These are phyloP conservation scores for Ogataea minuta DNA, from an alignment of 805 yeast genomes.

Conservation along the genomic window DNA sequence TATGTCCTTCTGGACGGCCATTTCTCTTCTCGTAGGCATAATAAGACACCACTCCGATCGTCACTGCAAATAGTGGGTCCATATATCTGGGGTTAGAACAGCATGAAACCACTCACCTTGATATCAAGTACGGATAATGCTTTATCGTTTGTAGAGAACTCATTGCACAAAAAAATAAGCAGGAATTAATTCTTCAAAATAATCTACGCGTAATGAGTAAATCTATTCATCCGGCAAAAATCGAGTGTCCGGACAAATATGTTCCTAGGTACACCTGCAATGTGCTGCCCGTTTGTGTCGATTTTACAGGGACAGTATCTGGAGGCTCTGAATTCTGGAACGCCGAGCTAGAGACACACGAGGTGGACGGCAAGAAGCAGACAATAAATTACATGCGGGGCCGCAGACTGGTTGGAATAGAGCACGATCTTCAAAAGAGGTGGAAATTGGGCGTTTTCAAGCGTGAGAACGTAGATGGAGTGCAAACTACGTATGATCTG, in stretches of 20 bases:
- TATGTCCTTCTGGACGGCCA: constrained; percentile 58
- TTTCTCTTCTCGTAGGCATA: constrained; percentile 60
- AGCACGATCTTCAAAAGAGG: constrained; percentile 6
- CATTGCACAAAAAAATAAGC: constrained; percentile 2
- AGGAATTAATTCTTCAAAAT: not conserved
- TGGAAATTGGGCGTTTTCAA: constrained; percentile 2
- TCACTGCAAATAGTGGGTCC: constrained; percentile 65
- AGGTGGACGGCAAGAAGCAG: constrained; percentile 3
- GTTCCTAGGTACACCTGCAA: constrained; percentile 16
- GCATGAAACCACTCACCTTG: constrained; percentile 9
- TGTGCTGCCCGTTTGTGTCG: constrained; percentile 20
- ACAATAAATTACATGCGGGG: constrained; percentile 22
- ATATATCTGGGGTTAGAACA: constrained; percentile 36
- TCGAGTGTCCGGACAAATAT: not conserved
- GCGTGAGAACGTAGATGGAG: constrained; percentile 9
- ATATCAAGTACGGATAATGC: constrained; percentile 16
- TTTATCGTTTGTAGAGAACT: constrained; percentile 11
- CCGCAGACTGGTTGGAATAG: constrained; percentile 19
- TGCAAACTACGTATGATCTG: constrained; percentile 4
- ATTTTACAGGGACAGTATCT: constrained; percentile 16
- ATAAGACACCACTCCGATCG: constrained; percentile 62
- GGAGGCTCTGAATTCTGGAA: constrained; percentile 13
- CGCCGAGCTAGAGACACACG: constrained; percentile 1
- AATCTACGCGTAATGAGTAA: constrained; percentile 11
- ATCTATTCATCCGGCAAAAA: constrained; percentile 5